Percentiles rank a stretch among this genome's conserved stretches.
These are phyloP conservation scores for Lentinula boryana DNA, from an alignment of 768 basidiomycete genomes.

Conservation along the genomic window DNA sequence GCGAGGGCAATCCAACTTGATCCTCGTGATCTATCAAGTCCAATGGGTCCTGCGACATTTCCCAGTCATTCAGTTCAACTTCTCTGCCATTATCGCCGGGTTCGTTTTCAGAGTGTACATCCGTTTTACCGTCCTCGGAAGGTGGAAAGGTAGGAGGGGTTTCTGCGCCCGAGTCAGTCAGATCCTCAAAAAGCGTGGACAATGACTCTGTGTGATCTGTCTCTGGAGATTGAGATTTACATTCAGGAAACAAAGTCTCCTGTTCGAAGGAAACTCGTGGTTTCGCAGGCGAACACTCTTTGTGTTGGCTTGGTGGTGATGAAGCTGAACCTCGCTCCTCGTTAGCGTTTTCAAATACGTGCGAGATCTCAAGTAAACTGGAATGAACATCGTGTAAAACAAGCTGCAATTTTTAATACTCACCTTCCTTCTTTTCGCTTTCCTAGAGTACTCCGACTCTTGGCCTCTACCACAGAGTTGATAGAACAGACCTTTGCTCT, in stretches of 20 bases:
- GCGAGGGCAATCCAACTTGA: neutral
- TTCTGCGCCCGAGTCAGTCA: neutral
- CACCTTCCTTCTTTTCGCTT: neutral
- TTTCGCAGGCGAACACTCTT: neutral
- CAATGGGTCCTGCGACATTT: conserved; percentile 3
- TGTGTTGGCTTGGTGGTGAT: neutral
- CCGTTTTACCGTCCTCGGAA: neutral
- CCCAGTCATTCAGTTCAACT: neutral
- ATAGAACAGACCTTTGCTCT: conserved; percentile 15
- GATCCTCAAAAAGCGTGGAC: neutral
- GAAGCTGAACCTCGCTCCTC: neutral
- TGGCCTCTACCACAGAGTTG: conserved; percentile 2
- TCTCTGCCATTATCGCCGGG: neutral
- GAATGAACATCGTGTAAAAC: neutral
- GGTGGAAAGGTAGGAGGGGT: neutral
- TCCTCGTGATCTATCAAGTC: neutral
- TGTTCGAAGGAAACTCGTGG: neutral
- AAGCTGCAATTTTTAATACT: neutral
- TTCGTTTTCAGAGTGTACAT: neutral
- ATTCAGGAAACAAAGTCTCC: neutral
- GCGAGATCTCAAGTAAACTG: neutral
- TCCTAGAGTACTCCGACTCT: neutral
- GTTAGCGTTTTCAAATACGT: neutral
- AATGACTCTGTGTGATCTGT: neutral
- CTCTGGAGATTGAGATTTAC: neutral